Conservation (phyloP, 2,329 filamentous ascomycete genomes). For the Emydomyces testavorans region DNA sequence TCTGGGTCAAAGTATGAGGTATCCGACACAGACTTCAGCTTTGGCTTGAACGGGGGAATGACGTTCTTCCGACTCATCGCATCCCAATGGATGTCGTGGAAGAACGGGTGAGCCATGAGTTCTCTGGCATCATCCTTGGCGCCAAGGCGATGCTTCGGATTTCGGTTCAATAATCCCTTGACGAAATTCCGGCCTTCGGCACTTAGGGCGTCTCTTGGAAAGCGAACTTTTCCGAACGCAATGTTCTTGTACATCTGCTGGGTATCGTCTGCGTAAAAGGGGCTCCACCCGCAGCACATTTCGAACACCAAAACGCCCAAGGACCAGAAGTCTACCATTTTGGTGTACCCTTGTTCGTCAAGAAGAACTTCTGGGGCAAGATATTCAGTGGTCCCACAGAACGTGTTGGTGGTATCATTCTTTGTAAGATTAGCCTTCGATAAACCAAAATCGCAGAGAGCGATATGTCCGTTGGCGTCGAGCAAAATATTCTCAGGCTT, state of each 20-base stretch:
- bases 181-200: conserved; percentile 95
- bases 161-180: conserved; percentile 91
- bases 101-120: conserved; percentile 89
- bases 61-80: conserved; percentile 80
- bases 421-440: conserved; percentile 96
- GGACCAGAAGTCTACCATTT: conserved; percentile 99
- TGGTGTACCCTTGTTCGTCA: conserved; percentile 94
- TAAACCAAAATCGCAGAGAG: conserved; percentile 90
- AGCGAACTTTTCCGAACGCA: conserved; percentile 94
- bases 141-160: conserved; percentile 87
- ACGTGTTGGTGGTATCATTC: conserved; percentile 96
- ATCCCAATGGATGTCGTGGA: conserved; percentile 86
- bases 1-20: conserved; percentile 98
- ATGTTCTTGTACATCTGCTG: conserved; percentile 99
- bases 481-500: conserved; percentile 97
- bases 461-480: conserved; percentile 95
- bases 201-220: conserved; percentile 86
- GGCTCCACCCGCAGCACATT: conserved; percentile 99
- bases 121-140: conserved; percentile 86
- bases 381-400: conserved; percentile 97
- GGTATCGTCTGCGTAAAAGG: conserved; percentile 96
- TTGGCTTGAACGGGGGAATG: conserved; percentile 93
- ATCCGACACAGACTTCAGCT: conserved; percentile 88
- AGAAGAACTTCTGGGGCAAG: conserved; percentile 88
- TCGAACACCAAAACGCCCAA: conserved; percentile 94